Evolutionary conservation across 2,329 filamentous ascomycete species (phyloP).

Genomic region (Penicillium thymicola): DNA sequence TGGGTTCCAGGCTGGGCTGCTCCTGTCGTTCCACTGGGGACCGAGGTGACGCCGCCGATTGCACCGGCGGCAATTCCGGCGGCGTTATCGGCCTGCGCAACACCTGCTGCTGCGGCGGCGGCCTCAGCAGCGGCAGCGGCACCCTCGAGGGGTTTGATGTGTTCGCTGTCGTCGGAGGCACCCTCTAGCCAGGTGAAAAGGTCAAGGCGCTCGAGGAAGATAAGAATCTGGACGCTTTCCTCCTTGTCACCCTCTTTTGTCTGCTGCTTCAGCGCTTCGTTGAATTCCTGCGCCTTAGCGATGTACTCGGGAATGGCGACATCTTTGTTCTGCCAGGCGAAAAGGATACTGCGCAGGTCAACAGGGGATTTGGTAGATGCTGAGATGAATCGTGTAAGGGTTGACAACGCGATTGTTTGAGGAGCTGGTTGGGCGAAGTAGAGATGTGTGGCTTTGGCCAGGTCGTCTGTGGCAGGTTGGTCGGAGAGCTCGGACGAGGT

Average conservation of each 20-base stretch:
- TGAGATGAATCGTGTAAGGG: slow-evolving; percentile 83
- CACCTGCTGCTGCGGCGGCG: slow-evolving; percentile 41
- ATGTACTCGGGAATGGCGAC: slow-evolving; percentile 89
- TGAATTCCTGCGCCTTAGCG: slow-evolving; percentile 73
- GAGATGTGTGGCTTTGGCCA: slow-evolving; percentile 75
- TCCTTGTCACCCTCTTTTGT: slow-evolving; percentile 25
- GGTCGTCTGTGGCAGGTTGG: slow-evolving; percentile 58
- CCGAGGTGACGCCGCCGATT: slow-evolving; percentile 41
- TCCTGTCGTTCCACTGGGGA: slow-evolving; percentile 45
- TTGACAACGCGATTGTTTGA: slow-evolving; percentile 65
- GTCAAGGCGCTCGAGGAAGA: slow-evolving; percentile 88
- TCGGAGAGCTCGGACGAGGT: slow-evolving; percentile 62
- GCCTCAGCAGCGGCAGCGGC: slow-evolving; percentile 48
- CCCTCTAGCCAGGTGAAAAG: slow-evolving; percentile 92
- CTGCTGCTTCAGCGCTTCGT: slow-evolving; percentile 63
- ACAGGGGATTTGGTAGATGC: slow-evolving; percentile 63
- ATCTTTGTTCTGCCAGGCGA: slow-evolving; percentile 93
- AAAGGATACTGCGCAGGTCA: slow-evolving; percentile 91
- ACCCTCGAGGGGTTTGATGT: slow-evolving; percentile 78
- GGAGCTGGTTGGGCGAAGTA: slow-evolving; percentile 64
- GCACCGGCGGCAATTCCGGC: slow-evolving; percentile 53
- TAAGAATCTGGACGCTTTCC: slow-evolving; percentile 77
- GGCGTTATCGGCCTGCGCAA: slow-evolving; percentile 41
- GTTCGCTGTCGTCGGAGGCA: slow-evolving; percentile 84
- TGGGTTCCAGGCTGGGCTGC: slow-evolving; percentile 26